Conservation (phyloP, 1,284 basidiomycete species). For the Ganoderma boninense region DNA sequence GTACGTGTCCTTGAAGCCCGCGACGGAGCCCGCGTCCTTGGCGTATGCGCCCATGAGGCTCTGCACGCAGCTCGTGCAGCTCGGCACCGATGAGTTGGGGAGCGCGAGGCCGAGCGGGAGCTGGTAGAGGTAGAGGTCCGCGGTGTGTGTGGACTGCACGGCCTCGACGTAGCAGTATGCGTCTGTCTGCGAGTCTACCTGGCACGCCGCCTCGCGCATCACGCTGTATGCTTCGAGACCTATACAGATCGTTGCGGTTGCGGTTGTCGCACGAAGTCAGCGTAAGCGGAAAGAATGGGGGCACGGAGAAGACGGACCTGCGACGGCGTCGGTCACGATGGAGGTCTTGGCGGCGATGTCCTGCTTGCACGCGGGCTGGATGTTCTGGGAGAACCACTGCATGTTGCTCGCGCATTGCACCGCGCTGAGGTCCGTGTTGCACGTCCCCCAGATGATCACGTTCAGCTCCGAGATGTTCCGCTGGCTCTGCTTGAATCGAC, state of each 20-base stretch:
- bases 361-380: conserved; percentile 56
- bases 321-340: conserved; percentile 58
- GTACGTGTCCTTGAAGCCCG: conserved; percentile 51
- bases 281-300: conserved; percentile 8
- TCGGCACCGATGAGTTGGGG: conserved; percentile 53
- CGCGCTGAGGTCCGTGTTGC: conserved; percentile 62
- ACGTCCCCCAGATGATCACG: conserved; percentile 77
- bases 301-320: conserved; percentile 50
- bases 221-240: conserved; percentile 66
- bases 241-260: conserved; percentile 33
- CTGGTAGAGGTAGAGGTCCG: conserved; percentile 72
- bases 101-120: conserved; percentile 64
- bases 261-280: neutral
- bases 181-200: conserved; percentile 58
- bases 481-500: conserved; percentile 58
- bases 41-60: conserved; percentile 60
- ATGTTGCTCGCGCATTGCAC: conserved; percentile 68
- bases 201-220: conserved; percentile 65
- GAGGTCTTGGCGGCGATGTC: conserved; percentile 63
- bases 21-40: conserved; percentile 26
- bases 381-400: conserved; percentile 59
- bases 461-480: conserved; percentile 71
- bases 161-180: conserved; percentile 79
- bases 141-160: conserved; percentile 54
- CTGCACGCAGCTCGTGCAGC: conserved; percentile 68